Conservation (phyloP, 345 rosid genomes). For the Lepidium africanum region DNA sequence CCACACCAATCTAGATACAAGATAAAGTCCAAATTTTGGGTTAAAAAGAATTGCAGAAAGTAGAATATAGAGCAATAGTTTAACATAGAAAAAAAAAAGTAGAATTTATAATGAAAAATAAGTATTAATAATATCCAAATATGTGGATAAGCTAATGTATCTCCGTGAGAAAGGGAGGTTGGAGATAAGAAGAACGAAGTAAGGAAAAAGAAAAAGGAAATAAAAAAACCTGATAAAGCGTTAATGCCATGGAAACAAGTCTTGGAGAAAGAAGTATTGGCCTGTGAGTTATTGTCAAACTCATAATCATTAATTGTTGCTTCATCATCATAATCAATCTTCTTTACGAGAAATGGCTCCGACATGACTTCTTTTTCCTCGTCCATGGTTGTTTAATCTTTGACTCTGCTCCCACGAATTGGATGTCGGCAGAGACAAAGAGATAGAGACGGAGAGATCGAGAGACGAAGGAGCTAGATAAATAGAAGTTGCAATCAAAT, state of each 20-base stretch:
- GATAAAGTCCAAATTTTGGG: conserved; percentile 2
- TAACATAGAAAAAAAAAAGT: not conserved
- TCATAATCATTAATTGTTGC: conserved; percentile 12
- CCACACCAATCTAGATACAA: conserved; percentile 9
- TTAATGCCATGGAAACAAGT: conserved; percentile 60
- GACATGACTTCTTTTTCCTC: not conserved
- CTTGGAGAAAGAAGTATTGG: conserved; percentile 39
- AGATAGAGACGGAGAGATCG: not conserved
- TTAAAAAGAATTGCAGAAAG: not conserved
- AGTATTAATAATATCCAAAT: not conserved
- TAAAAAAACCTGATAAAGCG: conserved; percentile 65
- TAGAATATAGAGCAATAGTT: not conserved
- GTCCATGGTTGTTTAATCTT: conserved; percentile 11
- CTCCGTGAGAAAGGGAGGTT: conserved; percentile 1
- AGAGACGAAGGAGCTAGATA: not conserved
- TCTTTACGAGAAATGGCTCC: conserved; percentile 26
- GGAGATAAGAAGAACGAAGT: conserved; percentile 3
- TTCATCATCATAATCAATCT: conserved; percentile 27
- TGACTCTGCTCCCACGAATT: not conserved
- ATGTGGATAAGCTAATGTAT: conserved; percentile 12
- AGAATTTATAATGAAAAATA: too few species aligned
- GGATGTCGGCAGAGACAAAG: not conserved
- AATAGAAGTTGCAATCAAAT: not conserved
- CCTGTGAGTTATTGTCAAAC: not conserved
- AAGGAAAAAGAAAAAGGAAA: too few species aligned